Base-by-base conservation (phyloP, 1,139 yeast species). In the Protomyces pachydermus region DNA sequence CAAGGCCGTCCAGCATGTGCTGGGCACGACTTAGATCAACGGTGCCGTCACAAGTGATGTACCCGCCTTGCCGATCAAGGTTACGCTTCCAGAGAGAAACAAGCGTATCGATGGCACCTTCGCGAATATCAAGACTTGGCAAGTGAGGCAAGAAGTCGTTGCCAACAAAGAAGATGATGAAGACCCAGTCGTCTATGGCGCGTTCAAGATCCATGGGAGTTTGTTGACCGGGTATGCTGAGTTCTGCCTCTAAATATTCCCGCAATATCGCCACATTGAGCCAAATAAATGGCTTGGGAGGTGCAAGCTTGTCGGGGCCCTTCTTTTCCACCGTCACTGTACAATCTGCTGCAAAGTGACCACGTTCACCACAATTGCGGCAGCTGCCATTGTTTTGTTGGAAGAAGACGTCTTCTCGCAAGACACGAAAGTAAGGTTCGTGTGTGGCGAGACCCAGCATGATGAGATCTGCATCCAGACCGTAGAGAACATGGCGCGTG, bases 161-260 rank as follows among this genome's bases (percentile, higher is more conserved):
- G 74, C 99, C 99, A 66, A 93, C 96, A 74, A 95, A 95, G 78
- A 95, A 95, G 81, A 98, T 93, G 91, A 95, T 87, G 70, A 95
- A 95, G 18, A 95, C 91, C 98, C 98, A 95, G 77, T 95, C 99
- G 74, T 95, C 99, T 67, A 95, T 86, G 2, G 98, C 97, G 66
- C 98, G 81, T 76, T 95, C 99, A 67, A 91, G 76, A 73, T 93
- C 97, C 76, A 87, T 91, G 18, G 85, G 82, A 71, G 88, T 87
- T 0, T 90, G 81, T 37, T 87, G 74, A 55, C 86, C 80, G 1
- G 91, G 90, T 35, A 88, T 83, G 66, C 78, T 80, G 64, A 95
- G 79, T 74, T 95, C 99, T 10, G 88, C 84, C 65, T 86, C 89
- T 66, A 95, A 79, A 72, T 95, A 95, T 72, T 95, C 98, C 67